Evolutionary conservation across 2,329 filamentous ascomycete species (phyloP), one percentile per base, ranked within the genome.

Genomic region (Karstenula rhodostoma): DNA sequence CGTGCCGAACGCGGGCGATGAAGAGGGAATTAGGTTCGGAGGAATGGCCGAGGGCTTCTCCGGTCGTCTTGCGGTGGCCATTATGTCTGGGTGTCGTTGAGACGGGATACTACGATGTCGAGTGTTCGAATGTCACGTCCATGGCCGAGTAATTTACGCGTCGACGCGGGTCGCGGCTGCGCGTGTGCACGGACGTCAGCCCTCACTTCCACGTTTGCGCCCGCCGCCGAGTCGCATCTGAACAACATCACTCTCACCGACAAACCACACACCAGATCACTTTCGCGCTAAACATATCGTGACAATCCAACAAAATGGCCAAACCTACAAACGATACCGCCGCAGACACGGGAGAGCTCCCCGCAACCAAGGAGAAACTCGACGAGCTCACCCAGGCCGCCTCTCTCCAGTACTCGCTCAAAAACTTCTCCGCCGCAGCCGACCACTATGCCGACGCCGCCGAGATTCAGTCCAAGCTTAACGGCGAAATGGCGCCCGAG

Each of bases 371-470:
- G 63, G 87, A 90, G 60, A 89, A 88, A 42, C 85, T 96, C 48
- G 87, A 89, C 63, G 90, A 96, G 74, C 85, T 97, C 66, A 90
- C 87, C 72, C 90, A 91, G 62, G 90, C 90, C 75, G 95, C 92
- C 43, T 89, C 91, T 22, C 88, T 93, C 19, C 88, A 96, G 70
- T 98, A 96, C 80, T 89, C 90, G 23, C 89, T 94, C 74, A 96
- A 94, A 81, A 91, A 96, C 77, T 97, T 93, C 78, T 87, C 90
- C 56, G 89, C 90, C 51, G 93, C 95, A 10, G 88, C 93, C 58
- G 94, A 98, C 48, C 83, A 94, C 64, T 98, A 94, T 81, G 94
- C 93, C 46, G 87, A 90, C 73, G 95, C 95, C 33, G 92, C 92
- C 58, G 92, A 96, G 77, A 86, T 97, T 62, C 95, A 99, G 80